These are phyloP conservation scores for Microcera coccophila DNA, from an alignment of 2,329 filamentous ascomycete species.

Conservation along the genomic window DNA sequence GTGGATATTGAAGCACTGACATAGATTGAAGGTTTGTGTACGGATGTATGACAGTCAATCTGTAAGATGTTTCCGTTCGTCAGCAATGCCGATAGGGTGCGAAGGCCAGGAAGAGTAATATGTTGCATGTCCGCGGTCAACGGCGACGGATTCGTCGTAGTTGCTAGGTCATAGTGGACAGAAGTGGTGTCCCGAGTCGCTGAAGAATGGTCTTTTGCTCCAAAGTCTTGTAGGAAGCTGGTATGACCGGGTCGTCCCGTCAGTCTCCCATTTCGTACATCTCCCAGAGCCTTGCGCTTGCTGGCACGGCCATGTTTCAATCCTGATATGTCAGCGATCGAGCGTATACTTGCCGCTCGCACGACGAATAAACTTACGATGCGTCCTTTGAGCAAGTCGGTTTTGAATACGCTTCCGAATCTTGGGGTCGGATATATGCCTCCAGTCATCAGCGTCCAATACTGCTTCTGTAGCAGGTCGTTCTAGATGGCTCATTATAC, in stretches of 20 bases:
- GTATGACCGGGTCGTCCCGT: neutral
- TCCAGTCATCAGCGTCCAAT: constrained; percentile 21
- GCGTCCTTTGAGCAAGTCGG: constrained; percentile 14
- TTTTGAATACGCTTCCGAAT: constrained; percentile 18
- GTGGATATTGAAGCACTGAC: constrained; percentile 1
- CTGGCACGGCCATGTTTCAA: neutral
- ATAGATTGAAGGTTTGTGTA: neutral
- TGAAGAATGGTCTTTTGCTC: too few relatives aligned
- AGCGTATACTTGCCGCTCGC: too few relatives aligned
- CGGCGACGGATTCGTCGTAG: neutral
- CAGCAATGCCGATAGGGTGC: neutral
- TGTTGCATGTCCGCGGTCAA: neutral
- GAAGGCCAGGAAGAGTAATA: constrained; percentile 1
- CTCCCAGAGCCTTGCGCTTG: neutral
- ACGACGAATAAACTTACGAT: constrained; percentile 12
- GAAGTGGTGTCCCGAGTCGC: too few relatives aligned
- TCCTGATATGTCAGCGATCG: too few relatives aligned
- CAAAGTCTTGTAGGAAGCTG: too few relatives aligned
- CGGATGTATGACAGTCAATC: too few relatives aligned
- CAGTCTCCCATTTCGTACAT: neutral
- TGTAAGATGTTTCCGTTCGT: neutral
- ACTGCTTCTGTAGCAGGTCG: too few relatives aligned
- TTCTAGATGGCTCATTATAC: too few relatives aligned
- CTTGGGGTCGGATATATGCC: constrained; percentile 5
- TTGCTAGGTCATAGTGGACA: too few relatives aligned